Conservation (phyloP, 192 early-diverging fungal genomes). For the Gamsiella multidivaricata region DNA sequence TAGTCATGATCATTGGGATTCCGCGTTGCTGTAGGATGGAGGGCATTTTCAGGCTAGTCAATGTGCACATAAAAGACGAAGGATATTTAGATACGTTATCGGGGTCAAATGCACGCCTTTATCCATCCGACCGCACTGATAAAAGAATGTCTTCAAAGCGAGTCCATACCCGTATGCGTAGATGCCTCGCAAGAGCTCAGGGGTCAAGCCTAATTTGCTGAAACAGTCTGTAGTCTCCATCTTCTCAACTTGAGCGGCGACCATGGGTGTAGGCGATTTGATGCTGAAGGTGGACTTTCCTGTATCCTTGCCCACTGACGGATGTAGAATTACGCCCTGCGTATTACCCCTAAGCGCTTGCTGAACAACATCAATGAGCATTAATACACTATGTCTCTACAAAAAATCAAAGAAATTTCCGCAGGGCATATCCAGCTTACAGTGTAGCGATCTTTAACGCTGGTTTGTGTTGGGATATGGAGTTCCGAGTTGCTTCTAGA, state of each 20-base stretch:
- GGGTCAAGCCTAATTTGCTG: slow-evolving; percentile 36
- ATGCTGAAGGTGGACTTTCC: slow-evolving; percentile 29
- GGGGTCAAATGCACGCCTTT: too few relatives aligned
- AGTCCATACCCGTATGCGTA: slow-evolving; percentile 41
- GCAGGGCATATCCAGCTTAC: background rate
- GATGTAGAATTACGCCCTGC: slow-evolving; percentile 19
- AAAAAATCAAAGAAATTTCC: background rate
- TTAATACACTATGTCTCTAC: background rate
- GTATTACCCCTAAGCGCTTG: slow-evolving; percentile 31
- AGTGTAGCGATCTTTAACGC: slow-evolving; percentile 38
- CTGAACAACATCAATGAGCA: background rate
- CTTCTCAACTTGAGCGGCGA: slow-evolving; percentile 29
- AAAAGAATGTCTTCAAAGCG: background rate
- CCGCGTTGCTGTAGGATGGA: slow-evolving; percentile 51
- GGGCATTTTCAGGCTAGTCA: slow-evolving; percentile 46
- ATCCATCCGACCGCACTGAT: too few relatives aligned
- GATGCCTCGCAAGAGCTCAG: slow-evolving; percentile 46
- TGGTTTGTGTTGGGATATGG: background rate
- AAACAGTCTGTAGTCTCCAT: slow-evolving; percentile 42
- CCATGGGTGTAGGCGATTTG: slow-evolving; percentile 26
- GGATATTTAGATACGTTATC: too few relatives aligned
- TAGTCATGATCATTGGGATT: slow-evolving; percentile 53
- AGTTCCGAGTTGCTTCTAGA: slow-evolving; percentile 13
- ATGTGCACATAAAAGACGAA: too few relatives aligned
- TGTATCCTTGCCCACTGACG: slow-evolving; percentile 26